Evolutionary conservation across 805 yeast species (phyloP).

Genomic region (Ascoidea tarda): DNA sequence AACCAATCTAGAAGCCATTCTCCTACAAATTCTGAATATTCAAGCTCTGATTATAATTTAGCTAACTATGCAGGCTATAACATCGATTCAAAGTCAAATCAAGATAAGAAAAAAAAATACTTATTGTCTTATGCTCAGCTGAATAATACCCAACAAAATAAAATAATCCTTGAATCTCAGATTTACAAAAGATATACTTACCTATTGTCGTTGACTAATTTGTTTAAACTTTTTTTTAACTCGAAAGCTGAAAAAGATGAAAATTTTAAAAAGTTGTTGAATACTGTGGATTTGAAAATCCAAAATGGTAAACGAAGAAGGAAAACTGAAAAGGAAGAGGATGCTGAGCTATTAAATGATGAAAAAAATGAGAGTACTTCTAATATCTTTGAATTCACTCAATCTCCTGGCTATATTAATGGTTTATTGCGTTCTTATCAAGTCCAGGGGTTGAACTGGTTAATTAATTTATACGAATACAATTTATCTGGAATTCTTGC

Average conservation of each 20-base stretch:
- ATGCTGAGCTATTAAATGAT: constrained; percentile 76
- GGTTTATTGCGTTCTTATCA: constrained; percentile 86
- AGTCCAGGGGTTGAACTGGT: constrained; percentile 91
- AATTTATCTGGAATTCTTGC: constrained; percentile 87
- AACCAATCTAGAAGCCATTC: not conserved
- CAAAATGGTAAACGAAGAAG: constrained; percentile 44
- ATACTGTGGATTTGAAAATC: constrained; percentile 37
- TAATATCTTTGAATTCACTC: constrained; percentile 63
- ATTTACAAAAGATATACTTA: constrained; percentile 65
- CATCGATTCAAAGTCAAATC: too few species aligned
- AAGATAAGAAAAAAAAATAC: not conserved
- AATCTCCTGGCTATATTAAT: constrained; percentile 62
- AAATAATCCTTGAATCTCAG: constrained; percentile 25
- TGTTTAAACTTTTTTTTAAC: constrained; percentile 81
- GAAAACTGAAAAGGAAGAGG: constrained; percentile 92
- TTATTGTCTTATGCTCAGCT: too few species aligned
- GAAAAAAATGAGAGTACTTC: constrained; percentile 41
- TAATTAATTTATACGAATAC: constrained; percentile 77
- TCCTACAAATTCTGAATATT: not conserved
- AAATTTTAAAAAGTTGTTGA: constrained; percentile 44
- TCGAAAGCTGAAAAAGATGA: constrained; percentile 70
- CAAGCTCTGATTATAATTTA: not conserved
- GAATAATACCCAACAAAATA: not conserved
- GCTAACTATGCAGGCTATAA: not conserved
- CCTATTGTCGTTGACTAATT: constrained; percentile 66